Percentiles rank a stretch among this genome's conserved stretches.
These are phyloP conservation scores for Sclerotinia spermophila DNA, from an alignment of 2,329 filamentous ascomycete genomes.

Conservation along the genomic window DNA sequence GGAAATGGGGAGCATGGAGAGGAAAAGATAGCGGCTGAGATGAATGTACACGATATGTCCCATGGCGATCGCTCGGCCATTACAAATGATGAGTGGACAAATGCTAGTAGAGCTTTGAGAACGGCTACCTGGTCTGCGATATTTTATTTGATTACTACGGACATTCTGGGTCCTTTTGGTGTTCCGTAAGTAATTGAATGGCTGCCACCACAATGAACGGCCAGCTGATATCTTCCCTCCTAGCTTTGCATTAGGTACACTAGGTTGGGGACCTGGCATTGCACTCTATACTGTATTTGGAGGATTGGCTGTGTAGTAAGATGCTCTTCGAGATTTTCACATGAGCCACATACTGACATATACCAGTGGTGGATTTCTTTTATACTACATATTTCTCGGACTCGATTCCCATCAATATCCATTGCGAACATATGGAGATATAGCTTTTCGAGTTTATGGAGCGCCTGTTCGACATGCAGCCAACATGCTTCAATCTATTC, in stretches of 20 bases:
- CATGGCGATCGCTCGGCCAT: constrained; percentile 21
- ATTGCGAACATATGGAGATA: constrained; percentile 25
- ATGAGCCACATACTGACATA: background rate
- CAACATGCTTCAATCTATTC: constrained; percentile 26
- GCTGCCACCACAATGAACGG: background rate
- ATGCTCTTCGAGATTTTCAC: no score
- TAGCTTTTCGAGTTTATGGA: constrained; percentile 27
- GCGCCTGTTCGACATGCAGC: constrained; percentile 23
- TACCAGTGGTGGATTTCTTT: constrained; percentile 18
- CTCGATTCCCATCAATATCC: constrained; percentile 29
- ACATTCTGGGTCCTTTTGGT: constrained; percentile 22
- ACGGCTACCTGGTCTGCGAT: constrained; percentile 45
- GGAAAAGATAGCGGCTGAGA: background rate
- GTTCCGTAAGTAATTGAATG: constrained; percentile 19
- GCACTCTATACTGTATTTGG: constrained; percentile 28
- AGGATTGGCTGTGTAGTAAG: constrained; percentile 14
- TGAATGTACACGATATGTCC: background rate
- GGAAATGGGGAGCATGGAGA: background rate
- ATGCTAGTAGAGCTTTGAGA: constrained; percentile 44
- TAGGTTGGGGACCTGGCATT: constrained; percentile 21
- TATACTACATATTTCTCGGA: constrained; percentile 27
- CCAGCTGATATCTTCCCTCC: no score
- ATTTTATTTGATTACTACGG: constrained; percentile 36
- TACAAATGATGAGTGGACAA: constrained; percentile 43
- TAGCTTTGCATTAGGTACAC: constrained; percentile 18